Evolutionary conservation across 768 basidiomycete genomes (phyloP), one percentile per base, ranked within the genome.

Genomic region (Coprinopsis sp.): DNA sequence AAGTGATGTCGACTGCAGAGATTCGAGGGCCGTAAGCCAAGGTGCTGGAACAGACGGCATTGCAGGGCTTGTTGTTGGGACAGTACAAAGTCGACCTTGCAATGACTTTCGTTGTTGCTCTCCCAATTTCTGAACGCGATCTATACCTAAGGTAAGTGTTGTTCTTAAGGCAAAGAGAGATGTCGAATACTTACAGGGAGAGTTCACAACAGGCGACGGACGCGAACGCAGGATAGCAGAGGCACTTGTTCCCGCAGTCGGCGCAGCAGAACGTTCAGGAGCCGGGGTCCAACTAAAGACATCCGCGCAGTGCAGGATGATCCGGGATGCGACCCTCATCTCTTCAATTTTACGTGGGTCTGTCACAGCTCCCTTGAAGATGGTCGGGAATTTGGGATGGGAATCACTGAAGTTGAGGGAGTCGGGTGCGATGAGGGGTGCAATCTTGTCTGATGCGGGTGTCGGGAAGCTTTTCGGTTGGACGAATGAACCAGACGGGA

Each of bases 401-500:
- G 37, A 6, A 4, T 24, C 21, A 4, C 5, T 13, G 37, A 24
- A 14, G n/a, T 14, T 21, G 37, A 18, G 13, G n/a, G 6, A 7
- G 8, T 39, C n/a, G n/a, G n/a, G n/a, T n/a, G n/a, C n/a, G n/a
- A n/a, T n/a, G n/a, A n/a, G n/a, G n/a, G n/a, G n/a, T 13, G 7
- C 6, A 19, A 7, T 19, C 19, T 11, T 8, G 37, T 44, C 29
- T n/a, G 42, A 50, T 46, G n/a, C 49, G 49, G 24, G 39, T 23
- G 23, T 21, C 16, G 4, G 33, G 23, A 7, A 50, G 24, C 2
- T 19, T 21, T 6, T 21, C 11, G 8, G 33, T 31, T 14, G 45
- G 40, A 1, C 45, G 55, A 6, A 60, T 36, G 11, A 46, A 49
- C 58, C 57, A 62, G 7, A 60, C 52, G 2, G 57, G 58, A 1